Evolutionary conservation across 2,329 filamentous ascomycete genomes (phyloP).

Genomic region (Xylariales sp.): DNA sequence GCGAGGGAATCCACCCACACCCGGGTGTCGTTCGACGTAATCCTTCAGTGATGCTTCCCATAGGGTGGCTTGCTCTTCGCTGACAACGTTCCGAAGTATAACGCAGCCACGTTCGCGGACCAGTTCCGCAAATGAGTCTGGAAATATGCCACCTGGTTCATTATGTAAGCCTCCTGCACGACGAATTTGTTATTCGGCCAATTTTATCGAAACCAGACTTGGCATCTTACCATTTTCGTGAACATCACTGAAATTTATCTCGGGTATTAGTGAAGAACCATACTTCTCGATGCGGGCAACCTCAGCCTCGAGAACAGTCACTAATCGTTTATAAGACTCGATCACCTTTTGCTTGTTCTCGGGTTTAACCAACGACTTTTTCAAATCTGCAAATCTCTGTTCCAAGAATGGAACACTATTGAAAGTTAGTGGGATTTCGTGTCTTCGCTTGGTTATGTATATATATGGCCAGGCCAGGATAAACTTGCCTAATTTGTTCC

Average conservation of each 20-base stretch:
- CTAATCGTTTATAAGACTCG: conserved; percentile 12
- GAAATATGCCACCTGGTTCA: not conserved
- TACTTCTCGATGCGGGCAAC: not conserved
- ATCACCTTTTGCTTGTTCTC: conserved; percentile 10
- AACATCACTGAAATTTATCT: not conserved
- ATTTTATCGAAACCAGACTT: not conserved
- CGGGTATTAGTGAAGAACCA: not conserved
- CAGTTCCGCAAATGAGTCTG: not conserved
- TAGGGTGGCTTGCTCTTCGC: conserved; percentile 12
- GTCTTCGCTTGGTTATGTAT: no score
- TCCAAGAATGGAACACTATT: conserved; percentile 14
- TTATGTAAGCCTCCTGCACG: no score
- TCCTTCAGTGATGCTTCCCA: conserved; percentile 32
- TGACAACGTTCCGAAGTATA: conserved; percentile 17
- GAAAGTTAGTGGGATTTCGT: no score
- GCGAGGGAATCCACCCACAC: not conserved
- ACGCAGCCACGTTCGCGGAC: conserved; percentile 12
- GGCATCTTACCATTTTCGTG: not conserved
- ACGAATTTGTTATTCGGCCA: not conserved
- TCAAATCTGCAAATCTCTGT: conserved; percentile 13
- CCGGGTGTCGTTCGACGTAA: conserved; percentile 17
- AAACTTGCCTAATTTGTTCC: no score
- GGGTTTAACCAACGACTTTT: conserved; percentile 13
- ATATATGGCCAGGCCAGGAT: no score
- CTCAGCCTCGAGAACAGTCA: not conserved